Evolutionary conservation across 768 basidiomycete species (phyloP).

Genomic region (Sporobolomyces pararoseus): DNA sequence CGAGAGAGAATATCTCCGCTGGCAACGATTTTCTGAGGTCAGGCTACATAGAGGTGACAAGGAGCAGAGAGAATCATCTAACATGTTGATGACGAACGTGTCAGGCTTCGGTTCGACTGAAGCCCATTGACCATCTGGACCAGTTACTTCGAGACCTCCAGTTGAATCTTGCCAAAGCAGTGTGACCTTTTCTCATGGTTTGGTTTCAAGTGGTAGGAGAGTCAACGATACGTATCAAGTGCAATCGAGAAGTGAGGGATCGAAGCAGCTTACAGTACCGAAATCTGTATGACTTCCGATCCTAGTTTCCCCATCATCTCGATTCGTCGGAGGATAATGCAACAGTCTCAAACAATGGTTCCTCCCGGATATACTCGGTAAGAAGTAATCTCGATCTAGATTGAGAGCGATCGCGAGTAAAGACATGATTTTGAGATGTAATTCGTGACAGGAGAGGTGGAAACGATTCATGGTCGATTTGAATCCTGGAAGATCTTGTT

Average conservation of each 20-base stretch:
- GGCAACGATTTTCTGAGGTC: constrained; percentile 45
- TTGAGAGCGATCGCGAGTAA: constrained; percentile 57
- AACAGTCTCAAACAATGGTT: constrained; percentile 58
- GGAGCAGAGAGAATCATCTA: constrained; percentile 43
- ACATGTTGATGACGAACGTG: constrained; percentile 46
- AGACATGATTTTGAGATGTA: constrained; percentile 54
- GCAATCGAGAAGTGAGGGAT: background rate
- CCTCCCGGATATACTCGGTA: constrained; percentile 31
- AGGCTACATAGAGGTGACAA: constrained; percentile 55
- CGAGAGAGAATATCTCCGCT: constrained; percentile 43
- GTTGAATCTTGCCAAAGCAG: constrained; percentile 61
- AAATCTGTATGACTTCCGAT: constrained; percentile 57
- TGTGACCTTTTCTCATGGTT: constrained; percentile 48
- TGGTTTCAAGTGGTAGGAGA: no score
- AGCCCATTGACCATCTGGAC: constrained; percentile 53
- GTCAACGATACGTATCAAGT: no score
- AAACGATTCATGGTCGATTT: constrained; percentile 45
- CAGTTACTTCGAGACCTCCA: constrained; percentile 63
- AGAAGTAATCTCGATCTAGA: constrained; percentile 55
- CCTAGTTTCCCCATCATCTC: constrained; percentile 50
- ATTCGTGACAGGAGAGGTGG: constrained; percentile 52
- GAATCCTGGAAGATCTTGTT: constrained; percentile 58
- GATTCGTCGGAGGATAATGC: constrained; percentile 56
- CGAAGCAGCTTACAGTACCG: constrained; percentile 51
- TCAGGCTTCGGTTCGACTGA: constrained; percentile 48